Evolutionary conservation across 2,329 filamentous ascomycete genomes (phyloP).

Genomic region (Coniochaeta sp.): DNA sequence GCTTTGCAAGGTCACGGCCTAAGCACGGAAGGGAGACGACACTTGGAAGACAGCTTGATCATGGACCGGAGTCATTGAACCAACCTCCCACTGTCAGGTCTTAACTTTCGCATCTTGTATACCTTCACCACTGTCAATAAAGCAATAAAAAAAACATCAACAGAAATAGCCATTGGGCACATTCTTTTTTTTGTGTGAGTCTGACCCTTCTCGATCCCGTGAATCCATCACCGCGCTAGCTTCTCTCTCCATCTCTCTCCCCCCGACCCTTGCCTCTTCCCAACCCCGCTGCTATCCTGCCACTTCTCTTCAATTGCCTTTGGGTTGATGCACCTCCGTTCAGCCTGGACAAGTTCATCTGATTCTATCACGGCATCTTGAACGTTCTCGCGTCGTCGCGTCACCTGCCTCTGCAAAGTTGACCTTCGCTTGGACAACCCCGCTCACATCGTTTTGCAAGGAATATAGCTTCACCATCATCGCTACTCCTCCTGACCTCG

Average conservation of each 20-base stretch:
- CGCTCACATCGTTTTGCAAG: neutral
- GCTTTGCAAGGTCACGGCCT: slow-evolving; percentile 1
- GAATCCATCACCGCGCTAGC: neutral
- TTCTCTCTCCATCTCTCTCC: neutral
- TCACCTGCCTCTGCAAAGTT: neutral
- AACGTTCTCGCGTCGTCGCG: neutral
- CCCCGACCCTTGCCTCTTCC: neutral
- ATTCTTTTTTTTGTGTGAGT: slow-evolving; percentile 1
- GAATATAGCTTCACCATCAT: neutral
- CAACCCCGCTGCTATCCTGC: neutral
- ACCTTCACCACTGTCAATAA: neutral
- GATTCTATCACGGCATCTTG: neutral
- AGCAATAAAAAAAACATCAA: neutral
- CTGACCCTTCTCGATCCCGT: neutral
- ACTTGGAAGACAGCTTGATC: neutral
- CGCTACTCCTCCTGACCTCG: neutral
- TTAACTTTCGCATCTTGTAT: neutral
- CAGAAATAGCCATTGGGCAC: neutral
- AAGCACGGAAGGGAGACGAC: neutral
- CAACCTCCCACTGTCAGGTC: neutral
- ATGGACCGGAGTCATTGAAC: neutral
- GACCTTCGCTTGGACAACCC: neutral
- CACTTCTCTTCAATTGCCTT: neutral
- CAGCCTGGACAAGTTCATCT: neutral
- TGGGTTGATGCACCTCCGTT: neutral